Evolutionary conservation across 1,284 basidiomycete genomes (phyloP).

Genomic region (Cryptococcus sp.): DNA sequence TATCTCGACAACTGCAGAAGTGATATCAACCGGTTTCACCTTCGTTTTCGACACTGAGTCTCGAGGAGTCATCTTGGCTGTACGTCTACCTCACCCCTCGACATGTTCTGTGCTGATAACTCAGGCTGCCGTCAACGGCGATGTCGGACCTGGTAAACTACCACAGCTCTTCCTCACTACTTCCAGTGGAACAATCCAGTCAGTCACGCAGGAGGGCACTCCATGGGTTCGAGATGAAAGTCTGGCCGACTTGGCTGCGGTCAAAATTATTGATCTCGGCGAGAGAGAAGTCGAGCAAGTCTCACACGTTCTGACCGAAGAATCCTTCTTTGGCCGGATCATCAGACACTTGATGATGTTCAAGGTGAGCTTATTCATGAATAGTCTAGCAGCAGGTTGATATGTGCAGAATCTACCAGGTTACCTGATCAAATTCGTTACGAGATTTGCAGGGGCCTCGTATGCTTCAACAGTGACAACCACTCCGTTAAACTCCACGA

Average conservation of each 20-base stretch:
- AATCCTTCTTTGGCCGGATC: constrained; percentile 59
- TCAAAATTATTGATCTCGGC: constrained; percentile 73
- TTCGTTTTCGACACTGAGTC: constrained; percentile 67
- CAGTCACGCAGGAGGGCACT: constrained; percentile 58
- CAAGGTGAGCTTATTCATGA: constrained; percentile 50
- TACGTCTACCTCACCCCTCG: constrained; percentile 43
- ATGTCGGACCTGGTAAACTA: constrained; percentile 12
- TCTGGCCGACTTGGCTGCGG: constrained; percentile 61
- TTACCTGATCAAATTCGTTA: constrained; percentile 63
- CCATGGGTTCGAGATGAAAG: constrained; percentile 79
- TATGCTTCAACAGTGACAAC: constrained; percentile 54
- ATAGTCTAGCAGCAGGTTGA: not conserved
- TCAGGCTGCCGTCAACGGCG: constrained; percentile 21
- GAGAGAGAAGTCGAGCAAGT: constrained; percentile 56
- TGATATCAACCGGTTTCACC: constrained; percentile 53
- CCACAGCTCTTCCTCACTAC: constrained; percentile 58
- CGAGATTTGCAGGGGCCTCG: constrained; percentile 68
- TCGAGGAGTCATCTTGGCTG: constrained; percentile 69
- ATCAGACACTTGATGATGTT: constrained; percentile 61
- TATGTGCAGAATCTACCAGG: constrained; percentile 61
- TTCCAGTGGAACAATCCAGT: constrained; percentile 70
- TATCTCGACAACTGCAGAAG: constrained; percentile 3
- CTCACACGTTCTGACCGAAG: constrained; percentile 50
- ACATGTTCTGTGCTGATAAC: not conserved
- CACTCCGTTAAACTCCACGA: constrained; percentile 37